Conservation (phyloP, 352 stramenopile species). For the Phytopythium aichiense region DNA sequence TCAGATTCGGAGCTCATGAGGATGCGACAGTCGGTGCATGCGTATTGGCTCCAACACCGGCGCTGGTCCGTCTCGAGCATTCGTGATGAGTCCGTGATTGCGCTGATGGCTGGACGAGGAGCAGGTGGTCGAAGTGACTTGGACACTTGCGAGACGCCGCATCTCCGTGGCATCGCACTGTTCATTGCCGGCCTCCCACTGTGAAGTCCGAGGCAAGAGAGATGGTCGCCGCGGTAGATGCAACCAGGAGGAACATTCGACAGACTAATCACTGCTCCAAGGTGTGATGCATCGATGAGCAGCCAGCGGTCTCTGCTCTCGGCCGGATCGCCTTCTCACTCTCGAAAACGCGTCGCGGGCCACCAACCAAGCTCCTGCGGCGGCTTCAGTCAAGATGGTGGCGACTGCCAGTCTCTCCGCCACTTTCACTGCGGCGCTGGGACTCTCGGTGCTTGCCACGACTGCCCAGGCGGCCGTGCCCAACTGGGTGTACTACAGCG, state of each 20-base stretch:
- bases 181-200: not conserved
- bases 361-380: not conserved
- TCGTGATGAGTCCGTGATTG: not conserved
- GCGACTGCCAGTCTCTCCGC: not conserved
- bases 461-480: conserved; percentile 6
- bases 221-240: not conserved
- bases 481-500: conserved; percentile 30
- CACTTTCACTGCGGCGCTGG: not conserved
- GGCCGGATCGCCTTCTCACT: not conserved
- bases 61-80: not conserved
- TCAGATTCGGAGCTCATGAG: conserved; percentile 1
- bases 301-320: not conserved
- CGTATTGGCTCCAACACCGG: not conserved
- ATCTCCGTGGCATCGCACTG: not conserved
- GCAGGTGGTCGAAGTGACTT: not conserved
- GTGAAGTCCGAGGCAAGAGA: not conserved
- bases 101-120: not conserved
- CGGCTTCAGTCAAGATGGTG: not conserved
- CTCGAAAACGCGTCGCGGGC: not conserved
- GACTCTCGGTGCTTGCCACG: not conserved
- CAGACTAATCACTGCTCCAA: not conserved
- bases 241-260: not conserved
- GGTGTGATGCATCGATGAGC: not conserved
- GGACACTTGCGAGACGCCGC: not conserved
- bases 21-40: not conserved